These are phyloP conservation scores for Tympanopsis confertula DNA, from an alignment of 2,329 filamentous ascomycete genomes.

Conservation along the genomic window DNA sequence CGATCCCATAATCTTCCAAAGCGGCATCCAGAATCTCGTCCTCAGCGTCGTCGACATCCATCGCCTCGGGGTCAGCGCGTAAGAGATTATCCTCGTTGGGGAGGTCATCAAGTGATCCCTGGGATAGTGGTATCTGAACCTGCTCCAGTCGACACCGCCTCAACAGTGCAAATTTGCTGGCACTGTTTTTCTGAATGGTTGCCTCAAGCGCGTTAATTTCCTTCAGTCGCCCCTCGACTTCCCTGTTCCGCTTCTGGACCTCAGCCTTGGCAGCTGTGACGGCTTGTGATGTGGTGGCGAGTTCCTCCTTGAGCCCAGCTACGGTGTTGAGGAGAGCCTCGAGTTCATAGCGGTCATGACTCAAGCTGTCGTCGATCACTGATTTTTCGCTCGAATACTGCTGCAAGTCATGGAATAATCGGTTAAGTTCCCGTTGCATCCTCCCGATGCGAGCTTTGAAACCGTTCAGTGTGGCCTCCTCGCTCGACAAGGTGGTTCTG, in stretches of 20 bases:
- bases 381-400: conserved; percentile 62
- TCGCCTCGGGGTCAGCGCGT: conserved; percentile 70
- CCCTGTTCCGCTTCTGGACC: conserved; percentile 72
- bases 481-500: conserved; percentile 47
- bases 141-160: conserved; percentile 89
- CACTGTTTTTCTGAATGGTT: conserved; percentile 73
- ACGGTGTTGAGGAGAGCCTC: conserved; percentile 64
- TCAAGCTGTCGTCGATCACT: conserved; percentile 61
- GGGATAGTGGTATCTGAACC: conserved; percentile 68
- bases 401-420: conserved; percentile 58
- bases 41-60: conserved; percentile 69
- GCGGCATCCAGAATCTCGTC: conserved; percentile 30
- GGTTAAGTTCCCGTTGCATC: conserved; percentile 54
- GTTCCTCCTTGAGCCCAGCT: conserved; percentile 54
- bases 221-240: conserved; percentile 66
- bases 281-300: conserved; percentile 59
- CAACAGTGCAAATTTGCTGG: conserved; percentile 72
- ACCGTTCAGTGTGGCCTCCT: conserved; percentile 36
- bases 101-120: conserved; percentile 70
- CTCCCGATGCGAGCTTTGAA: conserved; percentile 58
- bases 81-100: conserved; percentile 76
- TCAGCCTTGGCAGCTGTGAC: conserved; percentile 71
- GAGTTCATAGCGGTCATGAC: conserved; percentile 63
- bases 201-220: conserved; percentile 69
- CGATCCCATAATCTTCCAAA: conserved; percentile 82